Evolutionary conservation across 2,329 filamentous ascomycete genomes (phyloP).

Genomic region (Cercospora zeae-maydis): DNA sequence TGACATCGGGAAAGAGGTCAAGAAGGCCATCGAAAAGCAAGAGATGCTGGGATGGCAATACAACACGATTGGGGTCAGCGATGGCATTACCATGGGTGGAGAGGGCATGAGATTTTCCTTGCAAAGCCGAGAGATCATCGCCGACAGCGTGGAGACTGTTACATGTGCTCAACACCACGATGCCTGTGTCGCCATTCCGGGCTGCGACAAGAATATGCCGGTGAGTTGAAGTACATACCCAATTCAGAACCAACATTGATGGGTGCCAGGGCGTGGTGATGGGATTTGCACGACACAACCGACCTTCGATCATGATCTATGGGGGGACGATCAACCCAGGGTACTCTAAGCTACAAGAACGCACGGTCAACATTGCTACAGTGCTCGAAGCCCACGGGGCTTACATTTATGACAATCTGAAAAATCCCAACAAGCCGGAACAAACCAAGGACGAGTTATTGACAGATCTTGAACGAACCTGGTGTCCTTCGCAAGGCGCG

Average conservation of each 20-base stretch:
- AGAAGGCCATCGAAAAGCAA: conserved; percentile 72
- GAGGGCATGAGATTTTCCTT: conserved; percentile 94
- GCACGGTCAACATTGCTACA: conserved; percentile 80
- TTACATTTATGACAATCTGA: conserved; percentile 70
- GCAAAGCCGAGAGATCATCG: conserved; percentile 86
- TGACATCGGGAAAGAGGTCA: conserved; percentile 83
- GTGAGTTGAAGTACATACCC: conserved; percentile 45
- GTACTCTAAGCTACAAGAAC: conserved; percentile 71
- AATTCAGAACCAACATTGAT: background rate
- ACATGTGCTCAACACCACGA: conserved; percentile 91
- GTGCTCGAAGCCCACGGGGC: conserved; percentile 87
- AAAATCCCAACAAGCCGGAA: conserved; percentile 64
- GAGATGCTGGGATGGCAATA: conserved; percentile 94
- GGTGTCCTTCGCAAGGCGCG: conserved; percentile 74
- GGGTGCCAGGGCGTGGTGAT: conserved; percentile 46
- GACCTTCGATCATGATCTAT: conserved; percentile 93
- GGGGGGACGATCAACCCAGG: conserved; percentile 87
- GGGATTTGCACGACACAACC: conserved; percentile 85
- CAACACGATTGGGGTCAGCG: conserved; percentile 81
- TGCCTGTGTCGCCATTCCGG: conserved; percentile 87
- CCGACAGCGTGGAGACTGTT: conserved; percentile 89
- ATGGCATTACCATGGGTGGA: conserved; percentile 92
- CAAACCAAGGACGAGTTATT: conserved; percentile 74
- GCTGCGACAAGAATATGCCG: conserved; percentile 99
- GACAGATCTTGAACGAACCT: conserved; percentile 74